phyloP scores from a whole-genome alignment of 2,329 filamentous ascomycete species.

The Dichotomopilus funicola region DNA sequence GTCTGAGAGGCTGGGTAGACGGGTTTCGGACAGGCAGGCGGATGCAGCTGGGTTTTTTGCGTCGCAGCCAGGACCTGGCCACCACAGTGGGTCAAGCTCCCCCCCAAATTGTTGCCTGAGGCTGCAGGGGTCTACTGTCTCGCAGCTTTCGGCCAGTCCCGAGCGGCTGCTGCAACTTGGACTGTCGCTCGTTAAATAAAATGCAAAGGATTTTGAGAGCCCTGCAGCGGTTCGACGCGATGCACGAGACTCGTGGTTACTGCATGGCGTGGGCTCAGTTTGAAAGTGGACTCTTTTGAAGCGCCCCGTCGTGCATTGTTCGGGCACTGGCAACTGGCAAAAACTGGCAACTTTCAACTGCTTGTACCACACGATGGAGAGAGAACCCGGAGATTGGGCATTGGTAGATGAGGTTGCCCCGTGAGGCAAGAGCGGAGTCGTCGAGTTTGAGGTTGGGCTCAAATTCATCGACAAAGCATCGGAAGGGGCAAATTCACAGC shows the following conservation, averaged over 20 bases:
- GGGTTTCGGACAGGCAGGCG: conserved; percentile 17
- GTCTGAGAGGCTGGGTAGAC: conserved; percentile 24
- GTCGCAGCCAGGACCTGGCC: not conserved
- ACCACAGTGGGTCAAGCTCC: not conserved
- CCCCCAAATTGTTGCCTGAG: conserved; percentile 15
- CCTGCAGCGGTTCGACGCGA: no score
- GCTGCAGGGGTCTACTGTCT: not conserved
- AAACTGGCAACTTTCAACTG: no score
- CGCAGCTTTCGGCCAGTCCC: not conserved
- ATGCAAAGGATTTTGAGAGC: no score
- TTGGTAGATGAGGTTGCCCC: not conserved
- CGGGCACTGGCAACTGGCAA: no score
- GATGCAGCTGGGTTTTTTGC: conserved; percentile 23
- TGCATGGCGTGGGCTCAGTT: no score
- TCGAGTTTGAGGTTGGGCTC: conserved; percentile 7
- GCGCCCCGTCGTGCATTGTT: no score
- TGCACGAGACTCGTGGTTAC: no score
- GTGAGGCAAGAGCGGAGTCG: conserved; percentile 6
- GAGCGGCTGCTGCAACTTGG: not conserved
- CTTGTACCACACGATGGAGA: not conserved
- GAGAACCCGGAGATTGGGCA: not conserved
- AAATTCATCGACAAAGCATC: not conserved
- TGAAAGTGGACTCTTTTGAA: no score
- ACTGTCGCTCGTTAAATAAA: not conserved
- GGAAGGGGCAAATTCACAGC: conserved; percentile 8